Evolutionary conservation across 768 basidiomycete species (phyloP).

Genomic region (Amanita exitialis): DNA sequence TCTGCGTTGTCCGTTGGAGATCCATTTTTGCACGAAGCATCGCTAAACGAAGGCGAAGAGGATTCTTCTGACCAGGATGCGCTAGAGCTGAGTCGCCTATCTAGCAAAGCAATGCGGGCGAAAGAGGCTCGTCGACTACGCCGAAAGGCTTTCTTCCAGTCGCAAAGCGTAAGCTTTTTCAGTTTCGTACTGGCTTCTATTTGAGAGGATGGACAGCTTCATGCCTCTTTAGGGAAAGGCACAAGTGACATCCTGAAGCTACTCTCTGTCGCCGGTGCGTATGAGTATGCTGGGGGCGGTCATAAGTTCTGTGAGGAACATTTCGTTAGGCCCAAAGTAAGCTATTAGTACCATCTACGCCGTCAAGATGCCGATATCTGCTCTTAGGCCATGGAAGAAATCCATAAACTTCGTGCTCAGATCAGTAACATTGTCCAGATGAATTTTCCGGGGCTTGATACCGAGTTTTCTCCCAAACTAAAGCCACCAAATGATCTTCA

Average conservation of each 20-base stretch:
- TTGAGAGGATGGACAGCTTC: constrained; percentile 35
- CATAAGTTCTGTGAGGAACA: constrained; percentile 78
- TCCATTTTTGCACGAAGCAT: constrained; percentile 79
- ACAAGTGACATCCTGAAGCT: constrained; percentile 82
- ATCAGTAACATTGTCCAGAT: constrained; percentile 74
- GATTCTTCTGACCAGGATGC: constrained; percentile 27
- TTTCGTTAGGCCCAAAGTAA: constrained; percentile 84
- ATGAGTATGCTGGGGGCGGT: constrained; percentile 82
- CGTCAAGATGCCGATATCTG: neutral
- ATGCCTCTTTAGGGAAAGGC: constrained; percentile 69
- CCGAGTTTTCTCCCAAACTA: constrained; percentile 54
- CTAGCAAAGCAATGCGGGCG: constrained; percentile 32
- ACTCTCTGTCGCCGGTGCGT: constrained; percentile 93
- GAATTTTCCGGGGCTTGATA: constrained; percentile 60
- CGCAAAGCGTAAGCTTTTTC: constrained; percentile 50
- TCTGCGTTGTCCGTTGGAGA: constrained; percentile 91
- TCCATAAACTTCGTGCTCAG: constrained; percentile 88
- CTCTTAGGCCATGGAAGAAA: constrained; percentile 87
- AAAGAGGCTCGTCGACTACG: constrained; percentile 51
- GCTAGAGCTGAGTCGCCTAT: constrained; percentile 31
- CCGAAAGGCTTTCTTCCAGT: constrained; percentile 74
- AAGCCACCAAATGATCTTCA: constrained; percentile 72
- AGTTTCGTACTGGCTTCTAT: neutral
- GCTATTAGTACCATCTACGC: constrained; percentile 6
- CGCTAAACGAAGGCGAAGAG: constrained; percentile 33